phyloP scores from a whole-genome alignment of 169 alveolate genomes.

The Plasmodium sp. region DNA sequence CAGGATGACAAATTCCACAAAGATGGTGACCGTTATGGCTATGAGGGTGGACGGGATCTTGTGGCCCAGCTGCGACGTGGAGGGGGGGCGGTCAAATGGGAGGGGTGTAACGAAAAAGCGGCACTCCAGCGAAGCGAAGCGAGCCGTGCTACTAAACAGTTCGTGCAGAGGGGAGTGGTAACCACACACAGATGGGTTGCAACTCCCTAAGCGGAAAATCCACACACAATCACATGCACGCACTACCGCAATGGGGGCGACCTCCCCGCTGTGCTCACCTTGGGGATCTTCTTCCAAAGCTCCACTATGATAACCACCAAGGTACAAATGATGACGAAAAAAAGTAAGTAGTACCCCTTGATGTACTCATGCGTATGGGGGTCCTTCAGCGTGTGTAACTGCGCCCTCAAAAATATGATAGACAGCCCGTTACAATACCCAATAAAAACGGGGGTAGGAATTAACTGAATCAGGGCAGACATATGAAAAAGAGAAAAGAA shows the following conservation, averaged over 20 bases:
- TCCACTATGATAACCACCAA: conserved; percentile 63
- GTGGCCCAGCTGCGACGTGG: conserved; percentile 22
- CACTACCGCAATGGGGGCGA: background rate
- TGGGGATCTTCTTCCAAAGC: conserved; percentile 70
- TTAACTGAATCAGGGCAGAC: conserved; percentile 83
- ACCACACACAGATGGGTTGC: too few species aligned
- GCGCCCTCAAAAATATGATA: conserved; percentile 84
- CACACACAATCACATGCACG: background rate
- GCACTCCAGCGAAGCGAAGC: background rate
- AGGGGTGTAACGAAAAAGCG: background rate
- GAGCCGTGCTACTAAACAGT: background rate
- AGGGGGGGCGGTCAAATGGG: background rate
- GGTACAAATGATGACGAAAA: conserved; percentile 42
- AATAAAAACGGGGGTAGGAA: conserved; percentile 86
- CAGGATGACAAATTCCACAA: conserved; percentile 70
- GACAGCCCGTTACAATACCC: conserved; percentile 89
- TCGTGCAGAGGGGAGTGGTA: background rate
- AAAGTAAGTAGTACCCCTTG: conserved; percentile 74
- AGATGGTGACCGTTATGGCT: conserved; percentile 79
- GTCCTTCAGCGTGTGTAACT: conserved; percentile 83
- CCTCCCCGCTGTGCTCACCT: conserved; percentile 2
- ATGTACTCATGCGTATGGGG: conserved; percentile 79
- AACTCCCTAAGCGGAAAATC: background rate
- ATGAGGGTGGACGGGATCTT: conserved; percentile 82
- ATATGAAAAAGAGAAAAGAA: conserved; percentile 83